Percentiles rank a stretch among this genome's conserved stretches.
phyloP scores from a whole-genome alignment of 1,139 yeast species.

The Scheffersomyces insectosa region DNA sequence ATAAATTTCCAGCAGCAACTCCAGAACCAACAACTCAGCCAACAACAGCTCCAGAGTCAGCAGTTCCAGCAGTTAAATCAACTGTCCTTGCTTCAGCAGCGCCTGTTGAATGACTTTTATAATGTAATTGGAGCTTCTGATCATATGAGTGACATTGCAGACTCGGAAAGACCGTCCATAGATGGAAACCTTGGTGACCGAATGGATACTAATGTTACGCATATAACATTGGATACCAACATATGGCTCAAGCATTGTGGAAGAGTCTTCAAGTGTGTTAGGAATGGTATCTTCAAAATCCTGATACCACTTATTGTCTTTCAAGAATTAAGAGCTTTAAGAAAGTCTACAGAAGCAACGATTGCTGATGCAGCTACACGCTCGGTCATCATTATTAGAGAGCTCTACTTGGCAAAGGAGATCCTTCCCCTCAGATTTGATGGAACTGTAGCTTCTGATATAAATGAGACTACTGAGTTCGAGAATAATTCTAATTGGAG shows the following conservation, averaged over 20 bases:
- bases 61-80: conserved; percentile 9
- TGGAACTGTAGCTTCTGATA: conserved; percentile 56
- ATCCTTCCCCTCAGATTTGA: conserved; percentile 53
- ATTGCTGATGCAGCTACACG: conserved; percentile 81
- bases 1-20: conserved; percentile 7
- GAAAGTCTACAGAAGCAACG: conserved; percentile 73
- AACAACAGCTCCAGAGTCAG: conserved; percentile 19
- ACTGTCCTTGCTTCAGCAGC: conserved; percentile 10
- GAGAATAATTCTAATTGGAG: conserved; percentile 69
- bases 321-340: conserved; percentile 72
- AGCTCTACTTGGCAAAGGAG: conserved; percentile 58
- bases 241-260: conserved; percentile 85
- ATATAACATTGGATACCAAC: conserved; percentile 71
- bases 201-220: conserved; percentile 58
- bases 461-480: conserved; percentile 58
- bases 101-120: conserved; percentile 20
- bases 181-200: conserved; percentile 49
- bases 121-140: conserved; percentile 26
- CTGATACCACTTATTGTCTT: conserved; percentile 73
- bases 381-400: conserved; percentile 72
- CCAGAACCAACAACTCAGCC: conserved; percentile 15
- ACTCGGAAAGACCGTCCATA: conserved; percentile 5
- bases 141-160: conserved; percentile 10
- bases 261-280: conserved; percentile 66
- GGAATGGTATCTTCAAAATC: conserved; percentile 57